These are phyloP conservation scores for Candida ovalis DNA, from an alignment of 805 yeast species.

Conservation along the genomic window DNA sequence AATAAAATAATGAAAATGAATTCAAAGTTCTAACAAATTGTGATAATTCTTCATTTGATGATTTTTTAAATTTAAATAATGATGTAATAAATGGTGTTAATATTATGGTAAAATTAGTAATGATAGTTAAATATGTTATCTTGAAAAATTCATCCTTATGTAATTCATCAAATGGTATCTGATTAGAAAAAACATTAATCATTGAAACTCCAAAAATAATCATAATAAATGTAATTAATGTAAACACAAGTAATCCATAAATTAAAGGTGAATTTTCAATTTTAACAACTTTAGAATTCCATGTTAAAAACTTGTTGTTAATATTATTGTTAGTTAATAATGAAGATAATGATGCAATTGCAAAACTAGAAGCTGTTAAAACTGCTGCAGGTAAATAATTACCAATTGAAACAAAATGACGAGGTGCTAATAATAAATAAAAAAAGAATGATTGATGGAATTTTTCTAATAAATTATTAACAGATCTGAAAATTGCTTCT, in stretches of 20 bases:
- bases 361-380: slow-evolving; percentile 62
- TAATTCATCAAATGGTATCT: slow-evolving; percentile 8
- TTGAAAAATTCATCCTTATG: slow-evolving; percentile 6
- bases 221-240: slow-evolving; percentile 21
- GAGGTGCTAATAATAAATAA: slow-evolving; percentile 76
- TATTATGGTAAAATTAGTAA: slow-evolving; percentile 2
- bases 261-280: slow-evolving; percentile 26
- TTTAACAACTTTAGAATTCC: slow-evolving; percentile 7
- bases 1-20: slow-evolving; percentile 42
- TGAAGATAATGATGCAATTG: slow-evolving; percentile 61
- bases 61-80: not conserved
- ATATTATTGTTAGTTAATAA: slow-evolving; percentile 42
- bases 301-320: slow-evolving; percentile 9
- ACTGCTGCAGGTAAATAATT: slow-evolving; percentile 88
- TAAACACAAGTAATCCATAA: slow-evolving; percentile 29
- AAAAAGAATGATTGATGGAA: slow-evolving; percentile 97
- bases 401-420: slow-evolving; percentile 85
- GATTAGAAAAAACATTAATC: slow-evolving; percentile 6
- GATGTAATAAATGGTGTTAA: slow-evolving; percentile 15
- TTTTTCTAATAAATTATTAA: slow-evolving; percentile 88
- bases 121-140: slow-evolving; percentile 14
- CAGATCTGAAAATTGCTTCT: slow-evolving; percentile 83
- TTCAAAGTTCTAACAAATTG: slow-evolving; percentile 24
- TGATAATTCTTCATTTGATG: slow-evolving; percentile 4
- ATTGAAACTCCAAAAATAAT: slow-evolving; percentile 26